Base-by-base conservation (phyloP, 1,139 yeast species). In the Taphrina wiesneri region DNA sequence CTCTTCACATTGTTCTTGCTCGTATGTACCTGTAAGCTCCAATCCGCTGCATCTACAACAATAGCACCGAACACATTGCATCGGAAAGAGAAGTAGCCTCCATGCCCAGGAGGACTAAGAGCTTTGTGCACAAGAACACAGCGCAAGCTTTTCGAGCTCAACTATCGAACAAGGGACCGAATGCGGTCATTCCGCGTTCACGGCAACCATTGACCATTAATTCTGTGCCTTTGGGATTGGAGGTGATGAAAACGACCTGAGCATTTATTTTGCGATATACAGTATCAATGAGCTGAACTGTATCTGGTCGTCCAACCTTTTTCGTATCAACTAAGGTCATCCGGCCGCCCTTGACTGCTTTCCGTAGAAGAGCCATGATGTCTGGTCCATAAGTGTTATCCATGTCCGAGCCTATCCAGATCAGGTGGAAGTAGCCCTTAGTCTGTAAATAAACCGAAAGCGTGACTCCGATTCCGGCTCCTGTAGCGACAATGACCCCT, bases 381-480 rank as follows among this genome's bases (percentile, higher is more conserved):
- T 60, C 64, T 26, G 51, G 52, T 25, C 64, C 64, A 41, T 60
- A 60, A 11, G 64, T 60, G 13, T 39, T 19, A 9, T 49, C 64
- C 30, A 60, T 28, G 19, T 49, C 64, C 13, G 64, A 52, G 11
- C 64, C 64, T 15, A 60, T 60, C 64, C 64, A 60, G 13, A 60
- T 60, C 21, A 60, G 15, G 32, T 60, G 64, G 36, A 60, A 60
- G 52, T 60, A 19, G 9, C 64, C 64, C 17, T 52, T 39, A 11
- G 57, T 60, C 19, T 60, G 64, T 41, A 60, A 13, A 43, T 51
- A 60, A 17, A 60, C 64, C 2, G 64, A 60, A 6, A 60, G 57
- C 3, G 64, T 60, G n/a, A 60, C 64, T 11, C 64, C 64, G 11
- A 60, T 28, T n/a, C 64, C 64, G n/a, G 64, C 64, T 15, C 64